Evolutionary conservation across 176 grass and related monocot species (phyloP).

Genomic region (Melocanna baccifera): DNA sequence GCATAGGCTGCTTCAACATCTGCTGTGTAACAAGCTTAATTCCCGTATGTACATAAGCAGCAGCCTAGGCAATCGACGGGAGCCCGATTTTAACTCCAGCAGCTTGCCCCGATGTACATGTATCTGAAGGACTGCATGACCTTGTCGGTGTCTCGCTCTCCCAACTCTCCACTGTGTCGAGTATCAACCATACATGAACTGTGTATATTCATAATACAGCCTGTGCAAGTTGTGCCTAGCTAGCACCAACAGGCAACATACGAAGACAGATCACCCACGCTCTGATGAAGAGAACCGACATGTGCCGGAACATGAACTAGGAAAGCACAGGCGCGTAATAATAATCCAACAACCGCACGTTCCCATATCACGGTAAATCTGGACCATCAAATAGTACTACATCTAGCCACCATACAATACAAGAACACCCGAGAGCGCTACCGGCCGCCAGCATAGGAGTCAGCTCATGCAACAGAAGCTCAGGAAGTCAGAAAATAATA

Average conservation of each 20-base stretch:
- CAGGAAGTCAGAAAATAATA: background rate
- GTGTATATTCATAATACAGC: background rate
- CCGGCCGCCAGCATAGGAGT: background rate
- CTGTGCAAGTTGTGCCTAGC: no score
- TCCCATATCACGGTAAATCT: background rate
- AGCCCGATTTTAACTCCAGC: background rate
- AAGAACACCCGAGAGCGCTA: background rate
- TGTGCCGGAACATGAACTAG: background rate
- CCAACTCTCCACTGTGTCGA: background rate
- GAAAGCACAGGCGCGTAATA: background rate
- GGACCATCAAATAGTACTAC: background rate
- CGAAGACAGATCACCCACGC: background rate
- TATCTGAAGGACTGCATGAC: background rate
- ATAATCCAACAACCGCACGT: background rate
- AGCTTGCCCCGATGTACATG: background rate
- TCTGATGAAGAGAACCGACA: background rate
- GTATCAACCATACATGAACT: background rate
- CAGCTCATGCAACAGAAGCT: background rate
- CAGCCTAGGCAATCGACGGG: background rate
- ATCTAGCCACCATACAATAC: background rate
- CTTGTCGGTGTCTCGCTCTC: background rate
- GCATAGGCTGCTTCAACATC: background rate
- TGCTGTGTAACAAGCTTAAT: constrained; percentile 2
- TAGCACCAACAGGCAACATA: background rate
- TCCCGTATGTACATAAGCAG: background rate